Conservation (phyloP, 768 basidiomycete species). For the Calvatia gigantea region DNA sequence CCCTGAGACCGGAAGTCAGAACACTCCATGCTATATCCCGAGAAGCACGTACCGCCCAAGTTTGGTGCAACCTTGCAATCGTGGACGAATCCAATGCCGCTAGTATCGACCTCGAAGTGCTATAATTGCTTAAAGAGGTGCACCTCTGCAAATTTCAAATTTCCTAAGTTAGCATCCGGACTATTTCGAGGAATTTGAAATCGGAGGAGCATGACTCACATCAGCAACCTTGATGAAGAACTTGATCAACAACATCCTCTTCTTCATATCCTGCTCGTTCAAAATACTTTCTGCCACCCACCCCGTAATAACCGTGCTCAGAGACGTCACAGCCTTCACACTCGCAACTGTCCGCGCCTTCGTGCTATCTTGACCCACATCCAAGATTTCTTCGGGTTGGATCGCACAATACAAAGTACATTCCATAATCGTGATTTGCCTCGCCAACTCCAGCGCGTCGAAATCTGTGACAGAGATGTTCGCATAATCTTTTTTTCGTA, state of each 20-base stretch:
- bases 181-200: conserved; percentile 8
- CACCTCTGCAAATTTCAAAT: conserved; percentile 61
- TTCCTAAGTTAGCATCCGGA: conserved; percentile 1
- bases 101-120: conserved; percentile 87
- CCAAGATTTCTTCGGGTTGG: conserved; percentile 83
- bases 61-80: conserved; percentile 87
- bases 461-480: conserved; percentile 82
- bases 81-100: conserved; percentile 96
- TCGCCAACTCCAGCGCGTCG: conserved; percentile 85
- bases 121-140: conserved; percentile 80
- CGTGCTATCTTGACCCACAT: conserved; percentile 67
- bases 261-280: conserved; percentile 86
- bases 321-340: conserved; percentile 78
- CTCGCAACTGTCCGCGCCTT: conserved; percentile 45
- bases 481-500: conserved; percentile 64
- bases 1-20: conserved; percentile 41
- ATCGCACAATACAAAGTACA: conserved; percentile 83
- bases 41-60: conserved; percentile 74
- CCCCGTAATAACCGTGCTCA: conserved; percentile 92
- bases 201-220: conserved; percentile 42
- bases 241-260: conserved; percentile 72
- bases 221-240: conserved; percentile 94
- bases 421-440: conserved; percentile 95
- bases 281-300: conserved; percentile 96
- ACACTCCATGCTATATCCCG: background rate